phyloP scores from a whole-genome alignment of 1,284 basidiomycete genomes.

The Trichosporon sp. region DNA sequence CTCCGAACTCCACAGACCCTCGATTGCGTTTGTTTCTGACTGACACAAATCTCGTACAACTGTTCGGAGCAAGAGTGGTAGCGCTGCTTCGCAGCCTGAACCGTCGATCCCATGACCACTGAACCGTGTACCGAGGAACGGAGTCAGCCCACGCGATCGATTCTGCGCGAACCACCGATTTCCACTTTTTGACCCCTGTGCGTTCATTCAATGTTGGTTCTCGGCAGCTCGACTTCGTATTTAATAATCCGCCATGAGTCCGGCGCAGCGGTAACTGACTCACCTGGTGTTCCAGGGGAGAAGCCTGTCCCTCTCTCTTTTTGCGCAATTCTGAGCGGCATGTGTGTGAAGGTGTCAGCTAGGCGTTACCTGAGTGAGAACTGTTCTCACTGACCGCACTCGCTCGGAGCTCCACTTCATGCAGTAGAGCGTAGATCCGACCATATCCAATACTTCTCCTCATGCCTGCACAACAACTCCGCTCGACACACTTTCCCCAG shows the following conservation, averaged over 20 bases:
- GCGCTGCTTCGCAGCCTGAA: background rate
- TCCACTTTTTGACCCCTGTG: background rate
- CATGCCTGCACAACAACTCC: too few relatives aligned
- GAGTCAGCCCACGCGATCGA: too few relatives aligned
- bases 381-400: too few relatives aligned
- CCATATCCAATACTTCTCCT: too few relatives aligned
- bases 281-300: background rate
- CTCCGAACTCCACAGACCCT: background rate
- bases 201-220: background rate
- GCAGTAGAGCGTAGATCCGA: too few relatives aligned
- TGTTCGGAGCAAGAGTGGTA: background rate
- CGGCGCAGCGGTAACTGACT: background rate
- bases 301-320: background rate
- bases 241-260: background rate
- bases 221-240: background rate
- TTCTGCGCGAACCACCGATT: background rate
- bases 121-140: background rate
- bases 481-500: too few relatives aligned
- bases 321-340: background rate
- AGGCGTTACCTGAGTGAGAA: too few relatives aligned
- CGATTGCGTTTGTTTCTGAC: background rate
- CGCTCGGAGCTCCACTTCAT: too few relatives aligned
- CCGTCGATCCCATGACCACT: background rate
- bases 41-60: background rate
- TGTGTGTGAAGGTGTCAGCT: background rate